Conservation (phyloP, 306 rosid genomes). For the Argentina anserina region DNA sequence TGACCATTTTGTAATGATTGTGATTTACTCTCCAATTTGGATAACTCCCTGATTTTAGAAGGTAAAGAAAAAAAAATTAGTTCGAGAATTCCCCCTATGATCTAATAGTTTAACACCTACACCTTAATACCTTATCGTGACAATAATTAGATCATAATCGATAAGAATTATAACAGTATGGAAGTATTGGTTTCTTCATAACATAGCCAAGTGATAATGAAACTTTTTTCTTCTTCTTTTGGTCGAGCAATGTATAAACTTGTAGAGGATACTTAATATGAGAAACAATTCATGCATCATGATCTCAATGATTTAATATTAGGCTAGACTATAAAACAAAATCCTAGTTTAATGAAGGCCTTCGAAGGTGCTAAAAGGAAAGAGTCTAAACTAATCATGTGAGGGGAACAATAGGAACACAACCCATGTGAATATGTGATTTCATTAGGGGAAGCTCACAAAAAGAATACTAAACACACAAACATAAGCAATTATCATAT, state of each 20-base stretch:
- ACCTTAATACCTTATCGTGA: no score
- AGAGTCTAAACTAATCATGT: constrained; percentile 39
- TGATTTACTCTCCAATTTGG: no score
- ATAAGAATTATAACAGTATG: constrained; percentile 22
- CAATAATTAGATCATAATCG: background rate
- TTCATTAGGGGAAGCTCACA: constrained; percentile 33
- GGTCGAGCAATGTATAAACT: background rate
- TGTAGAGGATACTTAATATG: background rate
- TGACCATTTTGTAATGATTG: background rate
- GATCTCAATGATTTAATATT: constrained; percentile 50
- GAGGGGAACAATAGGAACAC: constrained; percentile 40
- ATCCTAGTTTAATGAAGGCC: constrained; percentile 47
- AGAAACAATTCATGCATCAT: constrained; percentile 42
- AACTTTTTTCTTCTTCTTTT: background rate
- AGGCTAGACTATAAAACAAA: constrained; percentile 28
- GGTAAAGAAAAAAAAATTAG: no score
- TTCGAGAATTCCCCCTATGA: no score
- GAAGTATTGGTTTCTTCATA: constrained; percentile 37
- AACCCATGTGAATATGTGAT: constrained; percentile 91
- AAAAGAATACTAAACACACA: constrained; percentile 32
- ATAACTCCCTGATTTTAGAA: no score
- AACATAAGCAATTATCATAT: constrained; percentile 32
- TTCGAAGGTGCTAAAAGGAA: constrained; percentile 40
- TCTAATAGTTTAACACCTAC: no score
- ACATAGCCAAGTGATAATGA: constrained; percentile 24